Evolutionary conservation across 116 monocot species (phyloP), one percentile per base, ranked within the genome.

Genomic region (Phalaenopsis hybrid): DNA sequence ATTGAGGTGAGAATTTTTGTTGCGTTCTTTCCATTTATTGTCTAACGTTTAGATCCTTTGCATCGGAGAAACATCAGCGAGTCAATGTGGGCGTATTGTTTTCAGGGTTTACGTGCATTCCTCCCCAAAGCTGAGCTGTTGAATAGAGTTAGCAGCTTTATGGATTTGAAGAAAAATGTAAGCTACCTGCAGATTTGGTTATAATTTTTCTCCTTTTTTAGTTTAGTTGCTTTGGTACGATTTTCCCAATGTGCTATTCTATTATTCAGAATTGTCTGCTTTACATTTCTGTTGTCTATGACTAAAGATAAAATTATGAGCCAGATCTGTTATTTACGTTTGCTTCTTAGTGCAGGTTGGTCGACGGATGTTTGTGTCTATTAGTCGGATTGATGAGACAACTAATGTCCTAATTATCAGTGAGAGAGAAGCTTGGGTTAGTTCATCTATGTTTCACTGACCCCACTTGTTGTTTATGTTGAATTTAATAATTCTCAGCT

Each of bases 361-460:
- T 76, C 83, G 90, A 34, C 80, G 77, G 46, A 79, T 98, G 69
- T 81, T 68, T 83, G 98, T 95, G 4, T 87, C 85, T 75, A 95
- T 98, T 79, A 88, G 69, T 63, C 88, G 89, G 70, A 81, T 93
- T 79, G 90, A 98, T 84, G 98, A 98, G 84, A 87, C 69, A 17
- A 90, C 86, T 50, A 90, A 93, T 89, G 93, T 90, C 81, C 74
- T 98, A 57, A 93, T 95, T 81, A 89, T 98, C 57, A 98, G 98
- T 52, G 98, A 98, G 88, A 93, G 82, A 86, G 86, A 92, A 88
- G 98, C 98, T 18, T 98, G 98, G 98, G 98, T 98, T 57, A 82
- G 92, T 86, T 80, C 50, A 70, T 44, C 46, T 46, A 46, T 75
- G 1, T 75, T 17, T 72, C 4, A 15, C 72, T 72, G 72, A 41